Conservation (phyloP, 495 filamentous ascomycete species). For the Bacidia rubella region DNA sequence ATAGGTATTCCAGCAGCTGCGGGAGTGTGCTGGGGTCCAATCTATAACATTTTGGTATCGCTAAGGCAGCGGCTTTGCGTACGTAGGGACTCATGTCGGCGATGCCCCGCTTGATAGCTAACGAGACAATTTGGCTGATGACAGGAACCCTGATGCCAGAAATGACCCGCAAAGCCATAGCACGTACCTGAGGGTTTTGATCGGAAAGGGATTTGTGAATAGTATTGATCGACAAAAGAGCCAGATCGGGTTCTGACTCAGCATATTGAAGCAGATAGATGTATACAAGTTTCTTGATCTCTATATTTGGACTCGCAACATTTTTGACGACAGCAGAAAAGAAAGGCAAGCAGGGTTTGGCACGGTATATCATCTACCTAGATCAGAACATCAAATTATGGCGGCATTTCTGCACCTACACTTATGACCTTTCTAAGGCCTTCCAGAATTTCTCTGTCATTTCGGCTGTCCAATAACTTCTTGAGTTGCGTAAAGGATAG, state of each 20-base stretch:
- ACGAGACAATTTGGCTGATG: slow-evolving; percentile 95
- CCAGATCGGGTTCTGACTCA: slow-evolving; percentile 86
- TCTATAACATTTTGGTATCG: slow-evolving; percentile 96
- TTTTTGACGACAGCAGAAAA: slow-evolving; percentile 97
- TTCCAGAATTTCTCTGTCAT: slow-evolving; percentile 85
- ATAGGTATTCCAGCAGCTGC: slow-evolving; percentile 68
- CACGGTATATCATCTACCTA: slow-evolving; percentile 78
- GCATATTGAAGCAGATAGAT: slow-evolving; percentile 94
- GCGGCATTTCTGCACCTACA: slow-evolving; percentile 37
- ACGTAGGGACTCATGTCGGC: slow-evolving; percentile 92
- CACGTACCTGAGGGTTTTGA: slow-evolving; percentile 74
- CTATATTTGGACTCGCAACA: slow-evolving; percentile 75
- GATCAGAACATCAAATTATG: slow-evolving; percentile 13
- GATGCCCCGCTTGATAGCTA: slow-evolving; percentile 83
- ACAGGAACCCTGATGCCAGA: slow-evolving; percentile 90
- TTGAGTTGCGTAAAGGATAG: slow-evolving; percentile 57
- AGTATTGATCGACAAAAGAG: slow-evolving; percentile 91
- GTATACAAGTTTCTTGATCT: slow-evolving; percentile 95
- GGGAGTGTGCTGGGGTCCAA: slow-evolving; percentile 77
- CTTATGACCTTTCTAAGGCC: slow-evolving; percentile 81
- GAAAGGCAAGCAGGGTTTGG: slow-evolving; percentile 67
- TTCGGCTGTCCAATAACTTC: slow-evolving; percentile 85
- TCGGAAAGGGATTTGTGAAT: slow-evolving; percentile 96
- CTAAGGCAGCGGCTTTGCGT: slow-evolving; percentile 78
- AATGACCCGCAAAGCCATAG: slow-evolving; percentile 87